Evolutionary conservation across 2,329 filamentous ascomycete species (phyloP).

Genomic region (Teratosphaeria viscida): DNA sequence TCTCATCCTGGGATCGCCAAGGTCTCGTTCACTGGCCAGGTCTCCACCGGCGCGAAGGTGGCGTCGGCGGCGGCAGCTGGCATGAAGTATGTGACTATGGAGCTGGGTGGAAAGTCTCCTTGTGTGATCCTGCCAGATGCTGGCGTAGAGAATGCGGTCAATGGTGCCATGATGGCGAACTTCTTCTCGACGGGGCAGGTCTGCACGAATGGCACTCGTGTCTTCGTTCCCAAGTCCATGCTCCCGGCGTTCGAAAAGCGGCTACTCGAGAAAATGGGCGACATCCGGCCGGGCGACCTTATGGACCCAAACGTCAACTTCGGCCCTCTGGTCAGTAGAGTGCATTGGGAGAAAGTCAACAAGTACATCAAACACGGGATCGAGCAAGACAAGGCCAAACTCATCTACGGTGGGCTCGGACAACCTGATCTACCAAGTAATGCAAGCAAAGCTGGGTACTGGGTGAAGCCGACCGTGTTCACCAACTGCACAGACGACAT

Average conservation of each 20-base stretch:
- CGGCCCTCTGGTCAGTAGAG: slow-evolving; percentile 66
- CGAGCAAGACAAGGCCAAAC: slow-evolving; percentile 58
- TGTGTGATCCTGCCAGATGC: slow-evolving; percentile 72
- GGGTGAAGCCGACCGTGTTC: slow-evolving; percentile 76
- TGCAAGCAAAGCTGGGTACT: slow-evolving; percentile 55
- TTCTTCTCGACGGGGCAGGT: slow-evolving; percentile 88
- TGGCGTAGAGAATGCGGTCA: slow-evolving; percentile 67
- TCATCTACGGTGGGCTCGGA: slow-evolving; percentile 61
- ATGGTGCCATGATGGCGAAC: slow-evolving; percentile 87
- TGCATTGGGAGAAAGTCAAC: slow-evolving; percentile 68
- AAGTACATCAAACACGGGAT: slow-evolving; percentile 67
- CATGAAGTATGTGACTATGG: slow-evolving; percentile 90
- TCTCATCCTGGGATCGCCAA: slow-evolving; percentile 65
- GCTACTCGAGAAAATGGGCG: slow-evolving; percentile 58
- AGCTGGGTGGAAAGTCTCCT: slow-evolving; percentile 79
- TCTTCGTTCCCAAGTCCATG: slow-evolving; percentile 63
- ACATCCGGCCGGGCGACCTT: slow-evolving; percentile 61
- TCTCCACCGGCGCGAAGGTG: slow-evolving; percentile 72
- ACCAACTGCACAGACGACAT: slow-evolving; percentile 76
- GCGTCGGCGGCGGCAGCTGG: slow-evolving; percentile 61
- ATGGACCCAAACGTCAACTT: slow-evolving; percentile 68
- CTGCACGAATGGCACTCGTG: slow-evolving; percentile 83
- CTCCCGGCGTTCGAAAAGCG: slow-evolving; percentile 58
- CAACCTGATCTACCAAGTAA: slow-evolving; percentile 42
- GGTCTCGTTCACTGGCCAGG: slow-evolving; percentile 83